Evolutionary conservation across 1,139 yeast species (phyloP).

Genomic region (Yamadazyma conglobata): DNA sequence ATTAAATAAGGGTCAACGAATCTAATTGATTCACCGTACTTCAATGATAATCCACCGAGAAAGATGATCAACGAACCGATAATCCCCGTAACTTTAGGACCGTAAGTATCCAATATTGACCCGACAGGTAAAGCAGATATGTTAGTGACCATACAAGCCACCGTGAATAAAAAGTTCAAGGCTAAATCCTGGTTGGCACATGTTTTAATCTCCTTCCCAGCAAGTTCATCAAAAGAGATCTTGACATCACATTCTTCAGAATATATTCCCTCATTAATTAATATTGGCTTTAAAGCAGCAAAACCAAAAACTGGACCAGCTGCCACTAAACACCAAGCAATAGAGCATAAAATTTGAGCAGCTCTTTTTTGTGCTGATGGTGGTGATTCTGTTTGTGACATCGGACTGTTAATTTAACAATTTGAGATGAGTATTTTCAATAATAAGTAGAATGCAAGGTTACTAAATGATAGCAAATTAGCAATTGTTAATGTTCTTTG

Average conservation of each 20-base stretch:
- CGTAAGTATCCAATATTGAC: slow-evolving; percentile 66
- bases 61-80: slow-evolving; percentile 61
- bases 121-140: slow-evolving; percentile 82
- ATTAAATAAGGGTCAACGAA: slow-evolving; percentile 35
- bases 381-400: slow-evolving; percentile 1
- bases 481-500: no score
- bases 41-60: slow-evolving; percentile 50
- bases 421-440: no score
- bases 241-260: slow-evolving; percentile 47
- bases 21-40: slow-evolving; percentile 25
- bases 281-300: slow-evolving; percentile 85
- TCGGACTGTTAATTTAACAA: no score
- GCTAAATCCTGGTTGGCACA: slow-evolving; percentile 79
- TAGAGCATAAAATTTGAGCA: slow-evolving; percentile 53
- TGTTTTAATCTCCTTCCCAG: slow-evolving; percentile 20
- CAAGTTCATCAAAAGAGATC: slow-evolving; percentile 15
- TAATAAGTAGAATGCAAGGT: no score
- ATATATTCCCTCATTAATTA: slow-evolving; percentile 77
- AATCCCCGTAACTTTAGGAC: slow-evolving; percentile 78
- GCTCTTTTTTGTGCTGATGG: slow-evolving; percentile 20
- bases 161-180: slow-evolving; percentile 76
- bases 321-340: slow-evolving; percentile 81
- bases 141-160: slow-evolving; percentile 87
- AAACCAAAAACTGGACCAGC: slow-evolving; percentile 95
- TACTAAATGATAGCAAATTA: no score